These are phyloP conservation scores for Pseudogymnoascus sp. DNA, from an alignment of 2,329 filamentous ascomycete species.

Conservation along the genomic window DNA sequence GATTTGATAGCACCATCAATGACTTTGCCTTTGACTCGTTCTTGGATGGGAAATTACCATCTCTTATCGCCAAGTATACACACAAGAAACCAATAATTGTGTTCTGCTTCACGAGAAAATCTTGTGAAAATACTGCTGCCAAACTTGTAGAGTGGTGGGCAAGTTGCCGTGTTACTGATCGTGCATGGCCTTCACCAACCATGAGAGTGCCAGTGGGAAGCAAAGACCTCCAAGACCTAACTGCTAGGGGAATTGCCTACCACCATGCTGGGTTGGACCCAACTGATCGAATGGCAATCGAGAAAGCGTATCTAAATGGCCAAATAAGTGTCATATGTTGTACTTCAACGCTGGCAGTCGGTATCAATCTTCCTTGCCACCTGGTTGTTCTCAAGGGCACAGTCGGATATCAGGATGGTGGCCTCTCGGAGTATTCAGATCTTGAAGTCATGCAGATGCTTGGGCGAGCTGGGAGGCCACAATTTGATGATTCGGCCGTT, in stretches of 20 bases:
- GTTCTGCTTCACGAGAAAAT: conserved; percentile 72
- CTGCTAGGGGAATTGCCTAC: conserved; percentile 58
- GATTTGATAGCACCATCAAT: conserved; percentile 54
- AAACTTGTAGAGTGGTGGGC: conserved; percentile 59
- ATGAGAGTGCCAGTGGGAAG: conserved; percentile 44
- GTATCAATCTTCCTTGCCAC: conserved; percentile 76
- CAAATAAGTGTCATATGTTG: conserved; percentile 77
- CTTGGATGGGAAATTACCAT: conserved; percentile 56
- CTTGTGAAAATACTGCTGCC: conserved; percentile 59
- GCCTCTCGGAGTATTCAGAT: conserved; percentile 65
- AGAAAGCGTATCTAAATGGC: conserved; percentile 59
- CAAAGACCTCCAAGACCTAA: conserved; percentile 47
- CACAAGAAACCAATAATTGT: conserved; percentile 70
- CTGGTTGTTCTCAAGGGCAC: conserved; percentile 80
- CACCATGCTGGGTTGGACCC: conserved; percentile 70
- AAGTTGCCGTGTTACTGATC: conserved; percentile 39
- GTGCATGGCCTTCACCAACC: conserved; percentile 55
- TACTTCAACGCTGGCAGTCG: conserved; percentile 76
- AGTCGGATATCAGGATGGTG: conserved; percentile 52
- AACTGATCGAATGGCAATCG: conserved; percentile 56
- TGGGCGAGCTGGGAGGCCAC: conserved; percentile 72
- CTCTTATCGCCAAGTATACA: conserved; percentile 58
- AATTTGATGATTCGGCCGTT: conserved; percentile 68
- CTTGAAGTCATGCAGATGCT: conserved; percentile 89
- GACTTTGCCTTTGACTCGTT: conserved; percentile 70